These are phyloP conservation scores for Plasmopara halstedii DNA, from an alignment of 352 stramenopile genomes.

Conservation along the genomic window DNA sequence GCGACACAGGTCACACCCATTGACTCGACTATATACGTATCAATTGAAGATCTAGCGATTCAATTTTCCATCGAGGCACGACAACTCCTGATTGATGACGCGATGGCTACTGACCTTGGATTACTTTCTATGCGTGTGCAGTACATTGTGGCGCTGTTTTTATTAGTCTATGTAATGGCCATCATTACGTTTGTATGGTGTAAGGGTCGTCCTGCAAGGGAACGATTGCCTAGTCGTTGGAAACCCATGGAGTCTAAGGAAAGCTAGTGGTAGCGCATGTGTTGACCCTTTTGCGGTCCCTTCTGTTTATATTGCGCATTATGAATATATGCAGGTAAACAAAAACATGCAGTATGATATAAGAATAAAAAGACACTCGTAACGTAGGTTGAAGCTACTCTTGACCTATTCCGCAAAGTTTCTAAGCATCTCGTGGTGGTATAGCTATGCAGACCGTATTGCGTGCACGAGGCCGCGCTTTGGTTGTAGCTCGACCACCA, in stretches of 20 bases:
- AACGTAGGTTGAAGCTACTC: slow-evolving; percentile 26
- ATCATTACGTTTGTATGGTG: slow-evolving; percentile 78
- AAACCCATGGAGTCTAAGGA: slow-evolving; percentile 72
- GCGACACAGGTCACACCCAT: slow-evolving; percentile 66
- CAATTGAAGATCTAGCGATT: slow-evolving; percentile 70
- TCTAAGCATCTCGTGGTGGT: slow-evolving; percentile 6
- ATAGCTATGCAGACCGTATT: slow-evolving; percentile 23
- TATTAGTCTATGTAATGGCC: slow-evolving; percentile 54
- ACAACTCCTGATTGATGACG: slow-evolving; percentile 45
- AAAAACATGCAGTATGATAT: neutral
- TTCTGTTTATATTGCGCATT: too few relatives aligned
- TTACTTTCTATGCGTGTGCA: slow-evolving; percentile 34
- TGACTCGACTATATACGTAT: slow-evolving; percentile 64
- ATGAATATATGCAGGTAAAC: neutral
- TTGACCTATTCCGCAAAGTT: slow-evolving; percentile 2
- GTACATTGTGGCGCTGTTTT: slow-evolving; percentile 57
- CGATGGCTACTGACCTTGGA: slow-evolving; percentile 27
- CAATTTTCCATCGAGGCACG: slow-evolving; percentile 70
- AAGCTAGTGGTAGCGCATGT: slow-evolving; percentile 21
- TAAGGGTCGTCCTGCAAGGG: slow-evolving; percentile 51
- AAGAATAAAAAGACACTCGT: neutral
- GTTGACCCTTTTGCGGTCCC: too few relatives aligned
- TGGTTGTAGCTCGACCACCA: slow-evolving; percentile 10
- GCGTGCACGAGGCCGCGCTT: slow-evolving; percentile 20
- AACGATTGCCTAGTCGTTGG: slow-evolving; percentile 73